These are phyloP conservation scores for Phytophthora litchii DNA, from an alignment of 352 stramenopile species.

Conservation along the genomic window DNA sequence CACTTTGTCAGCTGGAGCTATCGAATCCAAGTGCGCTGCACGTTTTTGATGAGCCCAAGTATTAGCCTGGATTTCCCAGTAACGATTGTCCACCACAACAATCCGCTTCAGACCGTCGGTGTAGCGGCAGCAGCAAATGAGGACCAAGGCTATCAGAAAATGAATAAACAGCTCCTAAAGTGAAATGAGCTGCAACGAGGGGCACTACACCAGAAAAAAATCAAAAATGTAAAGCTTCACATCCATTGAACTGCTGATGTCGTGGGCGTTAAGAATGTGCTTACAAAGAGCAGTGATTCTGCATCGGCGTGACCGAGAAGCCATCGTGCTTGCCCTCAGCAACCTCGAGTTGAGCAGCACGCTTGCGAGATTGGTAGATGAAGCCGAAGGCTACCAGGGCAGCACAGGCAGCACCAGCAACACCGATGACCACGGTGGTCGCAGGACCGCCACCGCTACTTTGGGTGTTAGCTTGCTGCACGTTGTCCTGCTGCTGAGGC, in stretches of 20 bases:
- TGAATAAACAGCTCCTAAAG: background rate
- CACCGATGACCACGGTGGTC: conserved; percentile 27
- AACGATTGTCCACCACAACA: conserved; percentile 17
- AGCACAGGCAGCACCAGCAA: conserved; percentile 39
- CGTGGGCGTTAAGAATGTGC: background rate
- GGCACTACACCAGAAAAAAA: too few species aligned
- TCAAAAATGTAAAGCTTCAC: background rate
- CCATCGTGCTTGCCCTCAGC: conserved; percentile 51
- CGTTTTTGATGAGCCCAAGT: conserved; percentile 20
- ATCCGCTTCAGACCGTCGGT: background rate
- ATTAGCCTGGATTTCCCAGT: conserved; percentile 16
- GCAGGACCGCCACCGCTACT: conserved; percentile 4
- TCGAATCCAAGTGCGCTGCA: conserved; percentile 13
- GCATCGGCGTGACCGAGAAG: conserved; percentile 48
- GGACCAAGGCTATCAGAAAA: background rate
- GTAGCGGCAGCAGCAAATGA: conserved; percentile 5
- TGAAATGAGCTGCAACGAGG: background rate
- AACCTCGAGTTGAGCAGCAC: conserved; percentile 51
- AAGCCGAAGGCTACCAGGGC: conserved; percentile 62
- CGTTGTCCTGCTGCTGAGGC: conserved; percentile 27
- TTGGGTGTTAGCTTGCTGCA: conserved; percentile 50
- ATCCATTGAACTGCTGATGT: conserved; percentile 18
- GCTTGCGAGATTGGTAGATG: conserved; percentile 76
- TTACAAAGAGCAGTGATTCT: conserved; percentile 55
- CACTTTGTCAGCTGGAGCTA: conserved; percentile 18